These are phyloP conservation scores for Haematococcus sp. DNA, from an alignment of 139 green algal genomes.

Conservation along the genomic window DNA sequence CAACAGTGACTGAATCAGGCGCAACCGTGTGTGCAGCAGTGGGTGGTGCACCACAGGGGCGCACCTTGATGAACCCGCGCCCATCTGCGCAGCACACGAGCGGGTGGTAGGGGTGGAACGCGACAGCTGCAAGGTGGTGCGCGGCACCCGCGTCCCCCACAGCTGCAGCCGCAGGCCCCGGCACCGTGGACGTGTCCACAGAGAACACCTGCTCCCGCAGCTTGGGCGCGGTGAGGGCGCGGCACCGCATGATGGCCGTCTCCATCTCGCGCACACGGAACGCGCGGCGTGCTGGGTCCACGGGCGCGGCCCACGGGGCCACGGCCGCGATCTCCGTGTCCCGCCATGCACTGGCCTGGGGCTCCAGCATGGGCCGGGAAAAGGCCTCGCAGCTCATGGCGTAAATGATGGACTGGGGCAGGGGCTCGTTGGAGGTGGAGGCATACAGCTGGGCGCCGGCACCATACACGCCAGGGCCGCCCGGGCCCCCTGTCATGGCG, in stretches of 20 bases:
- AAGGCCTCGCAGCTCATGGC: slow-evolving; percentile 61
- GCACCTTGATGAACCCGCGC: slow-evolving; percentile 49
- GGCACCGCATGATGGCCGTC: slow-evolving; percentile 21
- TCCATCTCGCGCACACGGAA: slow-evolving; percentile 50
- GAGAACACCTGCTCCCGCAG: slow-evolving; percentile 42
- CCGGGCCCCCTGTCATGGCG: too few relatives aligned
- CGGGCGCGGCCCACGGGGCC: slow-evolving; percentile 30
- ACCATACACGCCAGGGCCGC: too few relatives aligned
- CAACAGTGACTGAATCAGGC: too few relatives aligned
- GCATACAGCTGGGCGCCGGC: not conserved
- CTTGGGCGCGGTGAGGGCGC: slow-evolving; percentile 29
- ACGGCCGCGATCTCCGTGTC: slow-evolving; percentile 8
- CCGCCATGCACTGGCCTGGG: slow-evolving; percentile 20
- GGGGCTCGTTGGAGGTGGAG: slow-evolving; percentile 4
- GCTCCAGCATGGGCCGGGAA: slow-evolving; percentile 68
- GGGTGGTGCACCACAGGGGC: too few relatives aligned
- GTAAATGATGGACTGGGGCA: slow-evolving; percentile 62
- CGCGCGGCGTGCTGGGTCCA: slow-evolving; percentile 35
- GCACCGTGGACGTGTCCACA: too few relatives aligned
- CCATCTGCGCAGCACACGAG: slow-evolving; percentile 53
- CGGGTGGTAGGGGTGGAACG: slow-evolving; percentile 75
- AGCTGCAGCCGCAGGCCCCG: slow-evolving; percentile 22
- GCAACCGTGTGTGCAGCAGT: too few relatives aligned
- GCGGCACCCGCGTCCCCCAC: slow-evolving; percentile 35
- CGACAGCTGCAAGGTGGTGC: slow-evolving; percentile 44